These are phyloP conservation scores for Ophiostoma pallidulum DNA, from an alignment of 2,329 filamentous ascomycete genomes.

Conservation along the genomic window DNA sequence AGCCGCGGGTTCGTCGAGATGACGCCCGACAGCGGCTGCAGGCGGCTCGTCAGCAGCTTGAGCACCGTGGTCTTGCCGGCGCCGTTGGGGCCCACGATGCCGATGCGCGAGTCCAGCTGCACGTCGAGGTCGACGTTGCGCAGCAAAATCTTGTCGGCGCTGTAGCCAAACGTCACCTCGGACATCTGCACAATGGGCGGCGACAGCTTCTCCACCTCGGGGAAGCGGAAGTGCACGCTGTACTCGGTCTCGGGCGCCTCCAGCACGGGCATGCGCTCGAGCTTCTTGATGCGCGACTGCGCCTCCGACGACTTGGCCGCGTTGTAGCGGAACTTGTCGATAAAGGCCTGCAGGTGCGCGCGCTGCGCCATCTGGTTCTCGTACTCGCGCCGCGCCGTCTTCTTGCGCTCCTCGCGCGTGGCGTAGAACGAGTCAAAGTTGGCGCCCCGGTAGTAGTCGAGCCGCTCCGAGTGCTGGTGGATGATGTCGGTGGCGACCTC, in stretches of 20 bases:
- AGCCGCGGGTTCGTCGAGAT: constrained; percentile 85
- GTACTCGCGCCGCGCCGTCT: constrained; percentile 93
- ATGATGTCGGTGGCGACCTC: constrained; percentile 99
- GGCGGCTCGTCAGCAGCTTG: constrained; percentile 86
- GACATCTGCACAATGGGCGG: constrained; percentile 98
- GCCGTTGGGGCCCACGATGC: constrained; percentile 98
- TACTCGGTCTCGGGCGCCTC: constrained; percentile 89
- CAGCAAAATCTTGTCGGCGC: constrained; percentile 66
- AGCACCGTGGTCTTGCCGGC: constrained; percentile 98
- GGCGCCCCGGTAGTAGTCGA: constrained; percentile 97
- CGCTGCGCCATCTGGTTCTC: constrained; percentile 95
- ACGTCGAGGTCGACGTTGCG: constrained; percentile 88
- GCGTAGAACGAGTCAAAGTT: constrained; percentile 98
- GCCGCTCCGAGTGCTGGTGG: constrained; percentile 90
- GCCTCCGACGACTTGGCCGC: constrained; percentile 97
- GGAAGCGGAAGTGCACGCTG: constrained; percentile 93
- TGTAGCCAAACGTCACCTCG: constrained; percentile 84
- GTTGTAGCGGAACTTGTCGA: constrained; percentile 99
- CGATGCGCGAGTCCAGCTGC: constrained; percentile 94
- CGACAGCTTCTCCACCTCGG: constrained; percentile 93
- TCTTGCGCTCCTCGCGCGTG: constrained; percentile 92
- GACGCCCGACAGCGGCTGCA: constrained; percentile 65
- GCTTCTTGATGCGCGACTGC: constrained; percentile 96
- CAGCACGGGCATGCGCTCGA: constrained; percentile 92
- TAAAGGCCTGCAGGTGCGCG: constrained; percentile 92